Conservation (phyloP, 2,329 filamentous ascomycete genomes). For the Botrytis elliptica region DNA sequence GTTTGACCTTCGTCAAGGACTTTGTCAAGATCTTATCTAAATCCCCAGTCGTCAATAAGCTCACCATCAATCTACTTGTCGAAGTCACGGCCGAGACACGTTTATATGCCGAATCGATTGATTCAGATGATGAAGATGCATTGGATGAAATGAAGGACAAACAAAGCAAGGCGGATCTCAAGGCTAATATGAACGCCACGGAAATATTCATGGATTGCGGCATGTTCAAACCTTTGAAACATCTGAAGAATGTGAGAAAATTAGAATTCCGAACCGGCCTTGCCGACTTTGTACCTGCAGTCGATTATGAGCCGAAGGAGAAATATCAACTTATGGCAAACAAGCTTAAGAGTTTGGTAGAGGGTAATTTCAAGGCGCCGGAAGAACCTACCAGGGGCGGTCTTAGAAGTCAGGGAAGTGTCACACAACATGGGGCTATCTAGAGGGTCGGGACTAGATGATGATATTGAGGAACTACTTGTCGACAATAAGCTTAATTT, state of each 20-base stretch:
- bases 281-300: background rate
- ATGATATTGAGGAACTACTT: no score
- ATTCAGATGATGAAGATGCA: slow-evolving; percentile 18
- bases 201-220: slow-evolving; percentile 28
- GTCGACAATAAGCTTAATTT: no score
- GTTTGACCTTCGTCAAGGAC: slow-evolving; percentile 24
- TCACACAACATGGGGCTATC: background rate
- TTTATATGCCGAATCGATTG: slow-evolving; percentile 16
- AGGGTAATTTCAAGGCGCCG: slow-evolving; percentile 22
- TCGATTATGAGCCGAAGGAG: slow-evolving; percentile 22
- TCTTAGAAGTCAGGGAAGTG: background rate
- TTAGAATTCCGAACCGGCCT: slow-evolving; percentile 23
- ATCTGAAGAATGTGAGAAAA: slow-evolving; percentile 23
- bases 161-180: slow-evolving; percentile 17
- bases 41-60: slow-evolving; percentile 17
- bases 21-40: slow-evolving; percentile 26
- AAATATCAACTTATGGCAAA: slow-evolving; percentile 22
- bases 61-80: slow-evolving; percentile 25
- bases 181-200: slow-evolving; percentile 23
- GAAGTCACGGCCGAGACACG: slow-evolving; percentile 24
- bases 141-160: slow-evolving; percentile 16
- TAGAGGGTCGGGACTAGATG: background rate
- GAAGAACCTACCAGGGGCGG: slow-evolving; percentile 1
- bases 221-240: slow-evolving; percentile 21
- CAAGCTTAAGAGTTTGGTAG: slow-evolving; percentile 24